Evolutionary conservation across 768 basidiomycete genomes (phyloP), one percentile per base, ranked within the genome.

Genomic region (Xerocomellus intermedius): DNA sequence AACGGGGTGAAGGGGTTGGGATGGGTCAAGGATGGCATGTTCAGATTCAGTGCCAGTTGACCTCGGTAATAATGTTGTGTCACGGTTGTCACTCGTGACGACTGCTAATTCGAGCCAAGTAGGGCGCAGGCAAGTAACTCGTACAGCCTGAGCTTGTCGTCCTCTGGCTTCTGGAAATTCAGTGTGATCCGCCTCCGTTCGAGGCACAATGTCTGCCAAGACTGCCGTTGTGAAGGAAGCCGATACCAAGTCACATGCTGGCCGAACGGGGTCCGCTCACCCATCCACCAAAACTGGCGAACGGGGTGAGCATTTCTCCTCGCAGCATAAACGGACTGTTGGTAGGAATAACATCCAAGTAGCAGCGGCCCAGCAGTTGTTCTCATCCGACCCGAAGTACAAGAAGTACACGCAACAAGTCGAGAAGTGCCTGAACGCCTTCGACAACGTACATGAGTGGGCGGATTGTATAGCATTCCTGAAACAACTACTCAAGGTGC

Each of bases 391-490:
- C 76, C 89, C 92, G 14, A 95, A 94, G 70, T 97, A 85, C 76
- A 93, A 91, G 77, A 97, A 97, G 74, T 98, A 94, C 73, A 78
- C 86, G 1, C 85, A 88, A 52, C 90, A 93, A 64, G 91, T 99
- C 45, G 97, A 99, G 69, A 89, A 88, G 73, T 93, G 91, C 62
- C 78, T 99, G 44, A 88, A 86, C 57, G 87, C 93, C 2, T 98
- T 99, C 66, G 94, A 97, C 66, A 91, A 85, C 65, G 93, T 97
- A 55, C 92, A 96, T 54, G 97, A 99, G 75, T 99, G 97, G 97
- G 95, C 97, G 56, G 97, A 99, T 75, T 98, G 94, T 70, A 98
- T 97, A 67, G 88, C 95, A 38, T 99, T 98, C 74, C 73, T 99
- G 70, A 95, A 95, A 68, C 89, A 94, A 62, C 73, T 97, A 56